Percentiles rank a stretch among this genome's conserved stretches.
Conservation (phyloP, 768 basidiomycete genomes). For the Rhizopogon rudus region DNA sequence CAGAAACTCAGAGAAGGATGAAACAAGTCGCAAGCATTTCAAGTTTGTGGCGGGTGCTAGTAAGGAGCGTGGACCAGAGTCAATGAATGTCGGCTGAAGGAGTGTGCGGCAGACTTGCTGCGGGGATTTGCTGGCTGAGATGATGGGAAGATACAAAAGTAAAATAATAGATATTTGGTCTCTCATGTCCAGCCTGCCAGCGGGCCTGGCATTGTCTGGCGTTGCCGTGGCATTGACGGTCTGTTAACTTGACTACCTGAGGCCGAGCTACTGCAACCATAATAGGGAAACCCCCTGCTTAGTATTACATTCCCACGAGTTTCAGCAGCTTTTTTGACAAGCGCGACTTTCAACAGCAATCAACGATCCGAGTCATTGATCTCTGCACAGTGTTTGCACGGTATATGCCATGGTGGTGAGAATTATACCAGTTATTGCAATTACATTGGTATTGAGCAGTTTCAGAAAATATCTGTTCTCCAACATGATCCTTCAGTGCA, state of each 20-base stretch:
- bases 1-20: constrained; percentile 2
- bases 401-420: constrained; percentile 6
- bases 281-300: no score
- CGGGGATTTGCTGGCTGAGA: background rate
- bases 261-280: background rate
- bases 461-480: constrained; percentile 80
- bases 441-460: constrained; percentile 2
- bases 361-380: no score
- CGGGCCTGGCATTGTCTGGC: background rate
- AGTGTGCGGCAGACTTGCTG: constrained; percentile 13
- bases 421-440: background rate
- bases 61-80: constrained; percentile 11
- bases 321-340: background rate
- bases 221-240: constrained; percentile 9
- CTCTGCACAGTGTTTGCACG: background rate
- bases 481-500: constrained; percentile 78
- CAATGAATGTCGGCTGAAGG: constrained; percentile 23
- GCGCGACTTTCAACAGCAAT: no score
- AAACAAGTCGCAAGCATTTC: constrained; percentile 30
- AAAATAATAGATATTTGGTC: constrained; percentile 6
- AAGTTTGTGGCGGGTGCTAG: constrained; percentile 22
- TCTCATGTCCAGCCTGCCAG: background rate
- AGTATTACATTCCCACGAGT: background rate
- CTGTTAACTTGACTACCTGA: constrained; percentile 8
- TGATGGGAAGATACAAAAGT: constrained; percentile 23